These are phyloP conservation scores for Chaetomium tenue DNA, from an alignment of 495 filamentous ascomycete genomes.

Conservation along the genomic window DNA sequence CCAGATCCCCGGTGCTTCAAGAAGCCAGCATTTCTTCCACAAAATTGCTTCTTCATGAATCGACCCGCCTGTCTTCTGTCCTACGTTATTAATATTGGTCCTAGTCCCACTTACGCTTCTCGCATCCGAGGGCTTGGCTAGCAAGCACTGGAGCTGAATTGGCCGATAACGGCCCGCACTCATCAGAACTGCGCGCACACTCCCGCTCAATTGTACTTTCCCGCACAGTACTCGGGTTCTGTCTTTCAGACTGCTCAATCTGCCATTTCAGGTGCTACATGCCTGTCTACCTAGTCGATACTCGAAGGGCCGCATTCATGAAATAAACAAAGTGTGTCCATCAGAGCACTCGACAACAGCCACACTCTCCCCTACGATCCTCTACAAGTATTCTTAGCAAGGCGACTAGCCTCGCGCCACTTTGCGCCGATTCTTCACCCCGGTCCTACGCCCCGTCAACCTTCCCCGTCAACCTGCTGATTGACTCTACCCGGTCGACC, in stretches of 20 bases:
- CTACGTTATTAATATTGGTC: too few species aligned
- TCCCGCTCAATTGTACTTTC: too few species aligned
- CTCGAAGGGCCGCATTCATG: too few species aligned
- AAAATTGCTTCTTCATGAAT: neutral
- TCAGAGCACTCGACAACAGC: neutral
- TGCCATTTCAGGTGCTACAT: too few species aligned
- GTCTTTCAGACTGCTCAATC: too few species aligned
- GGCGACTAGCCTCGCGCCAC: too few species aligned
- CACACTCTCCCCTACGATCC: neutral
- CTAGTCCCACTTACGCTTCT: neutral
- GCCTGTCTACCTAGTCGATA: too few species aligned
- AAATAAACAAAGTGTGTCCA: neutral
- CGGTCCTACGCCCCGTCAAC: neutral
- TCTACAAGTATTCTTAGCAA: neutral
- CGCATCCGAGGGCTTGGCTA: slow-evolving; percentile 4
- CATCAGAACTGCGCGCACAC: too few species aligned
- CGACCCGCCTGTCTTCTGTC: neutral
- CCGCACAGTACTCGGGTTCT: too few species aligned
- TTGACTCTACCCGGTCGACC: neutral
- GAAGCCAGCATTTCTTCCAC: neutral
- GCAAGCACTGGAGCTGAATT: neutral
- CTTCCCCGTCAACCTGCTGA: too few species aligned
- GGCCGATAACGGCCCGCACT: slow-evolving; percentile 4
- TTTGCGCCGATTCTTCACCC: neutral
- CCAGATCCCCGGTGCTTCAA: neutral